Evolutionary conservation across 306 rosid species (phyloP), one percentile per base, ranked within the genome.

Genomic region (Myrica gale): DNA sequence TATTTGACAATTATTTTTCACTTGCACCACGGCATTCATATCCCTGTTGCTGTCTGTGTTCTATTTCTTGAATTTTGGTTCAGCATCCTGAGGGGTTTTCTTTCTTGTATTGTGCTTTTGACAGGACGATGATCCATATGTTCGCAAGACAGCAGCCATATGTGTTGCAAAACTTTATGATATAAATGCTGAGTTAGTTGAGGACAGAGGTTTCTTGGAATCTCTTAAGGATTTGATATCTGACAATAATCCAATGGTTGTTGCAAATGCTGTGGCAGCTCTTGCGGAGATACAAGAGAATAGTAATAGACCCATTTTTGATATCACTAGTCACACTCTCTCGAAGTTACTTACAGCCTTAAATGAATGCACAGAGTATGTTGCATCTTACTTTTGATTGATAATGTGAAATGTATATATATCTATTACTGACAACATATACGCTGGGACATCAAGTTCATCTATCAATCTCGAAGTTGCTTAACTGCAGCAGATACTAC

Each of bases 171-270:
- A 96, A 85, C 99, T 96, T 80, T 92, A 81, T 87, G 99, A 96
- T 83, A 96, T 96, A 79, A 96, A 96, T 78, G 98, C 99, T 13
- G 99, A 96, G 85, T 84, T 96, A 74, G 99, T 96, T 75, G 99
- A 96, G 86, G 99, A 96, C 81, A 88, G 98, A 81, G 99, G 99
- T 57, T 96, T 96, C 75, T 74, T 96, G 87, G 99, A 96, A 23
- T 84, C 98, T 76, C 92, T 96, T 69, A 92, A 90, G 90, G 99
- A 96, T 85, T 96, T 96, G 86, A 92, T 96, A 85, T 96, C 99
- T 74, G 99, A 96, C 85, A 96, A 96, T 76, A 96, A 92, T 87
- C 99, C 99, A 71, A 96, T 96, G 99, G 99, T 96, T 87, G 99
- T 96, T 74, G 99, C 99, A 74, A 96, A 96, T 83, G 99, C 98